Percentiles rank a stretch among this genome's conserved stretches.
Conservation (phyloP, 805 yeast species). For the Nakazawaea molendinolei region DNA sequence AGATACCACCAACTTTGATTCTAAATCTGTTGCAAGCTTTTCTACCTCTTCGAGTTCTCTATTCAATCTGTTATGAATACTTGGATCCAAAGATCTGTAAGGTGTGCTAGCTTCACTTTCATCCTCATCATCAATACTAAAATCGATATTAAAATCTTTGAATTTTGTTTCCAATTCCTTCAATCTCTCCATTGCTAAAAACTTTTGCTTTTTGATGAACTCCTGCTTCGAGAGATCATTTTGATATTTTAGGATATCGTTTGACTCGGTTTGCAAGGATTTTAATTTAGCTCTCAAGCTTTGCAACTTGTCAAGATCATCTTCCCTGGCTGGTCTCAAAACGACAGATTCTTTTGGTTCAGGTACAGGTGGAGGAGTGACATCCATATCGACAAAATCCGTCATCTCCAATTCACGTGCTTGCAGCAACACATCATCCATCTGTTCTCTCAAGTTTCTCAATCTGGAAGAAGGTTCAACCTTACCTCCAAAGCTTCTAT, state of each 20-base stretch:
- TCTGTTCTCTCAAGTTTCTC: conserved; percentile 68
- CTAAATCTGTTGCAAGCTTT: conserved; percentile 31
- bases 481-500: conserved; percentile 31
- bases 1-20: conserved; percentile 27
- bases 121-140: conserved; percentile 23
- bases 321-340: conserved; percentile 34
- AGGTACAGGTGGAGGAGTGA: conserved; percentile 7
- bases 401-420: conserved; percentile 84
- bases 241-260: conserved; percentile 67
- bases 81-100: conserved; percentile 11
- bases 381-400: conserved; percentile 54
- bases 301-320: conserved; percentile 50
- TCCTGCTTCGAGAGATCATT: conserved; percentile 40
- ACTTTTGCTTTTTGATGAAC: conserved; percentile 50
- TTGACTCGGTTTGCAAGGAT: conserved; percentile 64
- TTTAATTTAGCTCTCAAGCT: conserved; percentile 51
- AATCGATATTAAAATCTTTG: conserved; percentile 57
- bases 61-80: conserved; percentile 22
- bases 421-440: conserved; percentile 79
- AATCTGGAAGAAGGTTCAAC: conserved; percentile 75
- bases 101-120: conserved; percentile 14
- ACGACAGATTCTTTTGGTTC: conserved; percentile 20
- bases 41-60: conserved; percentile 38
- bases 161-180: conserved; percentile 62
- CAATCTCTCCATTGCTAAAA: conserved; percentile 65